Evolutionary conservation across 352 stramenopile genomes (phyloP).

Genomic region (Globisporangium acanthophoron): DNA sequence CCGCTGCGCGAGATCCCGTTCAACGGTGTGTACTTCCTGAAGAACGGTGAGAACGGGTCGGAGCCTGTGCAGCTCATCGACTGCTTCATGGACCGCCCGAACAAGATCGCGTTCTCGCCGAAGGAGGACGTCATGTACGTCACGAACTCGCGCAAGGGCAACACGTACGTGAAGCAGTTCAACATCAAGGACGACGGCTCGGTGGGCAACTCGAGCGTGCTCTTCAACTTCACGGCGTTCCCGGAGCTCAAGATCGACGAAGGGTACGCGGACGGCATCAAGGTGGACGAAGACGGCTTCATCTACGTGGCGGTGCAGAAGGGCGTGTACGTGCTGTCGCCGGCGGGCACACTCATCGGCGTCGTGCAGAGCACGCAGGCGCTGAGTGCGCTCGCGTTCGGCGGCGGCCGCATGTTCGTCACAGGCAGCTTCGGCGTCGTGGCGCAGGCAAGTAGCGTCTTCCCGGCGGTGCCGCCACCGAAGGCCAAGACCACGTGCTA

Average conservation of each 20-base stretch:
- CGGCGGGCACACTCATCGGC: constrained; percentile 43
- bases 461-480: constrained; percentile 20
- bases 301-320: constrained; percentile 75
- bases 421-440: constrained; percentile 63
- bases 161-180: constrained; percentile 79
- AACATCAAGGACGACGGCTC: constrained; percentile 47
- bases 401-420: constrained; percentile 71
- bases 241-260: constrained; percentile 52
- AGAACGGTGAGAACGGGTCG: constrained; percentile 34
- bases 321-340: constrained; percentile 67
- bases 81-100: constrained; percentile 72
- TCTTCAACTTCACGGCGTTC: constrained; percentile 78
- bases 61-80: constrained; percentile 49
- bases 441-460: constrained; percentile 44
- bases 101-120: constrained; percentile 80
- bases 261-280: constrained; percentile 67
- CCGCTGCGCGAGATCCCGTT: constrained; percentile 70
- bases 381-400: constrained; percentile 55
- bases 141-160: constrained; percentile 68
- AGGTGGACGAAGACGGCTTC: constrained; percentile 66
- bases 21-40: constrained; percentile 72
- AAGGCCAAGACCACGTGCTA: constrained; percentile 39
- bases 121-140: constrained; percentile 73
- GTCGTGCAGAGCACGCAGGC: constrained; percentile 48
- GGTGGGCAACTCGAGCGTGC: constrained; percentile 39